phyloP scores from a whole-genome alignment of 352 stramenopile genomes.

The Pythium biforme region DNA sequence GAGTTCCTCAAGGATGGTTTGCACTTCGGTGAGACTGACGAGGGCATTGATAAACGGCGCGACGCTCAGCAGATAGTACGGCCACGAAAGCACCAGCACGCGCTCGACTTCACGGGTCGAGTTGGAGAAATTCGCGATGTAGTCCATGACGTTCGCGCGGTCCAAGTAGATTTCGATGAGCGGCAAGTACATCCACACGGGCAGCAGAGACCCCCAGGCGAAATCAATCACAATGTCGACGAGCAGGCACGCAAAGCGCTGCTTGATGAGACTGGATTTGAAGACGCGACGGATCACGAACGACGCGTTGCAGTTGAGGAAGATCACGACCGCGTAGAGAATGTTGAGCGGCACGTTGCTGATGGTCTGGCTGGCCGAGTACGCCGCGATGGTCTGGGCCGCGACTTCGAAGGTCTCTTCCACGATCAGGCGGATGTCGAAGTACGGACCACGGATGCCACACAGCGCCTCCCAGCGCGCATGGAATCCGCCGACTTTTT shows the following conservation, averaged over 20 bases:
- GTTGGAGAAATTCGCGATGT: not conserved
- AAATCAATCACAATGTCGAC: conserved; percentile 14
- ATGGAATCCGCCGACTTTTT: not conserved
- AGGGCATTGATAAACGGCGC: conserved; percentile 15
- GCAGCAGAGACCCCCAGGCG: conserved; percentile 17
- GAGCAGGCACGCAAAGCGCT: conserved; percentile 10
- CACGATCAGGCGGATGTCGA: conserved; percentile 10
- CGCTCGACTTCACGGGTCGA: conserved; percentile 6
- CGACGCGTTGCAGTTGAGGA: conserved; percentile 6
- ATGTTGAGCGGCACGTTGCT: conserved; percentile 15
- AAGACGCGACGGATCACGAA: not conserved
- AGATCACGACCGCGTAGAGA: conserved; percentile 14
- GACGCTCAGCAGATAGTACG: conserved; percentile 11
- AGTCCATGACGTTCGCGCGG: not conserved
- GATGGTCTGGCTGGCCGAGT: conserved; percentile 8
- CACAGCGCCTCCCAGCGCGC: not conserved
- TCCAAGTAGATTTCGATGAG: conserved; percentile 4
- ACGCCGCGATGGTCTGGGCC: conserved; percentile 9
- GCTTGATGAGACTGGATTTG: conserved; percentile 1
- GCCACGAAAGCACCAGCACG: conserved; percentile 12
- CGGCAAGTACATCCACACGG: conserved; percentile 26
- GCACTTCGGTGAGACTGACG: conserved; percentile 5
- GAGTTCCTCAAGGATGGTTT: conserved; percentile 1
- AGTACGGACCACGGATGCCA: conserved; percentile 19
- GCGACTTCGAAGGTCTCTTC: conserved; percentile 2